Evolutionary conservation across 805 yeast species (phyloP), one percentile per base, ranked within the genome.

Genomic region (Zygotorulaspora florentina): DNA sequence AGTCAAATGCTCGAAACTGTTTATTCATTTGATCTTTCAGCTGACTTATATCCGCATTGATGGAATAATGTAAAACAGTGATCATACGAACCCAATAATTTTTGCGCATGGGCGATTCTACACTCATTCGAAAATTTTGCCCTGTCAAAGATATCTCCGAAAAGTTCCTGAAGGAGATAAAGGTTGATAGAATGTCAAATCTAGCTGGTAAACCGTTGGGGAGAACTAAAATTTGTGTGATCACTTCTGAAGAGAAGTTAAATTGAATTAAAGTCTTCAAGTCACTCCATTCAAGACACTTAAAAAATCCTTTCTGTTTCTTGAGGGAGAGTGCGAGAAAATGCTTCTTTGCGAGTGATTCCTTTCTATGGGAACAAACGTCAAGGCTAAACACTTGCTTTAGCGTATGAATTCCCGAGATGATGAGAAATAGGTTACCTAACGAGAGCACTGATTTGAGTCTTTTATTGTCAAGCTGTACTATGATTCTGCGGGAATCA

Each of bases 31-130:
- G 65, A 1, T 53, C 48, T 6, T 58, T 29, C 3, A 70, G 55
- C 16, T 67, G 64, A 1, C 74, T 67, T 4, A 61, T 31, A 40
- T 64, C 54, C 3, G 62, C 50, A 1, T 34, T 44, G 1, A 65
- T 56, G 2, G 56, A 51, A 25, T 59, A 69, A 15, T 68, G 64
- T 33, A 71, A 73, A 29, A 73, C 56, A 29, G 74, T 66, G 2
- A 72, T 30, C 29, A 81, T 54, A 40, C 83, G 64, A 13, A 73
- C 64, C 85, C 85, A 81, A 38, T 59, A 63, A 2, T 66, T 69
- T 2, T 68, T 62, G 1, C 68, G 50, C 0, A 73, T 65, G 1
- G 85, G 82, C 0, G 84, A 79, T 41, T 76, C 79, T 1, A 76
- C 76, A 47, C 80, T 68, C 3, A 75, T 43, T 40, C 85, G 64